phyloP scores from a whole-genome alignment of 148 eudicot species.

The Persicaria tinctoria region DNA sequence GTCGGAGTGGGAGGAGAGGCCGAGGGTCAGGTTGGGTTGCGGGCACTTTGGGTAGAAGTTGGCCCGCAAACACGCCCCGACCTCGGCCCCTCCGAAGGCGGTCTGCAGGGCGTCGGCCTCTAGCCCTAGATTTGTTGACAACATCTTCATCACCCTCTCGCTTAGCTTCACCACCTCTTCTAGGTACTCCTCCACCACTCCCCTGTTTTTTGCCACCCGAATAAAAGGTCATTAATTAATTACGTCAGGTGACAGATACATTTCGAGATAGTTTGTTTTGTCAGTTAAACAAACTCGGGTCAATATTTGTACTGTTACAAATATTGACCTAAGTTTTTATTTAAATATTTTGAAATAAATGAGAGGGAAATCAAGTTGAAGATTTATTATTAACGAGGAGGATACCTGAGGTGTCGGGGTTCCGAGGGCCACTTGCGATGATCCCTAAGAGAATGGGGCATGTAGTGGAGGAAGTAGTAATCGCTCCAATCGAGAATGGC shows the following conservation, averaged over 20 bases:
- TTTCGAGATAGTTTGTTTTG: too few relatives aligned
- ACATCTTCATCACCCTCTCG: constrained; percentile 44
- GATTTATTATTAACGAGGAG: not conserved
- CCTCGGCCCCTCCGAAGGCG: constrained; percentile 65
- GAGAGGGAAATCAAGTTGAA: not conserved
- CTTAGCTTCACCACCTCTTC: constrained; percentile 49
- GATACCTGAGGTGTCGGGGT: constrained; percentile 52
- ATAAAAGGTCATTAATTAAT: not conserved
- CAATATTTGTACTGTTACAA: too few relatives aligned
- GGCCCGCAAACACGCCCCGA: constrained; percentile 63
- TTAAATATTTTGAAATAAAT: too few relatives aligned
- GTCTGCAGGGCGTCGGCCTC: constrained; percentile 43
- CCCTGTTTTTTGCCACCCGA: constrained; percentile 25
- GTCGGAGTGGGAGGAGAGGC: constrained; percentile 81
- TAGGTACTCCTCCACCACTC: constrained; percentile 57
- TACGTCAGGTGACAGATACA: too few relatives aligned
- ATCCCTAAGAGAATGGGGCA: constrained; percentile 52
- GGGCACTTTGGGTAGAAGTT: constrained; percentile 90
- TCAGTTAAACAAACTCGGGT: too few relatives aligned
- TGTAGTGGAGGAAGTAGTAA: constrained; percentile 72
- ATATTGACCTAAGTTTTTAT: too few relatives aligned
- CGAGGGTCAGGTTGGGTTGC: constrained; percentile 86
- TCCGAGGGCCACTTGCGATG: constrained; percentile 67
- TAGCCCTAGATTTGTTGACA: constrained; percentile 59
- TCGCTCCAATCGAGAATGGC: constrained; percentile 96